Base-by-base conservation (phyloP, 768 basidiomycete species). In the Russula griseocarnosa region DNA sequence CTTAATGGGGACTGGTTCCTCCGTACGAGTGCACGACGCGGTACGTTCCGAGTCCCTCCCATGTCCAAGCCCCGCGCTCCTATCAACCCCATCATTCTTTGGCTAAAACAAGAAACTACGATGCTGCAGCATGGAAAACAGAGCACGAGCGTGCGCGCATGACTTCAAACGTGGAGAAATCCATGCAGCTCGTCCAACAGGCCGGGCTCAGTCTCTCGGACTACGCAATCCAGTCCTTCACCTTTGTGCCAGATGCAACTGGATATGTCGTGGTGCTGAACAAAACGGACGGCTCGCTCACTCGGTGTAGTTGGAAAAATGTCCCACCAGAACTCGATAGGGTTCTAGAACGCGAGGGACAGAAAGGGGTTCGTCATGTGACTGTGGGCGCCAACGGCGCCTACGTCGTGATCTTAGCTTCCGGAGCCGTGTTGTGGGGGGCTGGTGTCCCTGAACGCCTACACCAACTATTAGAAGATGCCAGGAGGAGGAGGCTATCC, bases 1-100 rank as follows among this genome's bases (percentile, higher is more conserved):
- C 49, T 60, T 46, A 59, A 65, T n/a, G 59, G 49, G n/a, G 63
- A 65, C 18, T 65, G 63, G 63, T 65, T 65, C 32, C 54, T 65
- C 22, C 59, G 63, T 7, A 56, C 63, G 18, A 47, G 56, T 32
- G 5, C 1, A 10, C 63, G 63, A 24, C 54, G 56, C 20, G 59
- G 63, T 65, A 56, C 20, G 62, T 58, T 18, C 44, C n/a, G n/a
- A n/a, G n/a, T n/a, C n/a, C 20, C 51, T 26, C 47, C 44, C 54
- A 13, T 24, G 24, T 26, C 40, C n/a, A 18, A 26, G 4, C 26
- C 34, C 34, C 46, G n/a, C 28, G 5, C 24, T 40, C 10, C 55
- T 4, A 57, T 52, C 61, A 13, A 30, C n/a, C 40, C 22, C 18
- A 24, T 22, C 16, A 1, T 0, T 14, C 38, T 14, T 54, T 50